Evolutionary conservation across 805 yeast species (phyloP), one percentile per base, ranked within the genome.

Genomic region (Metschnikowia chrysomelidarum): DNA sequence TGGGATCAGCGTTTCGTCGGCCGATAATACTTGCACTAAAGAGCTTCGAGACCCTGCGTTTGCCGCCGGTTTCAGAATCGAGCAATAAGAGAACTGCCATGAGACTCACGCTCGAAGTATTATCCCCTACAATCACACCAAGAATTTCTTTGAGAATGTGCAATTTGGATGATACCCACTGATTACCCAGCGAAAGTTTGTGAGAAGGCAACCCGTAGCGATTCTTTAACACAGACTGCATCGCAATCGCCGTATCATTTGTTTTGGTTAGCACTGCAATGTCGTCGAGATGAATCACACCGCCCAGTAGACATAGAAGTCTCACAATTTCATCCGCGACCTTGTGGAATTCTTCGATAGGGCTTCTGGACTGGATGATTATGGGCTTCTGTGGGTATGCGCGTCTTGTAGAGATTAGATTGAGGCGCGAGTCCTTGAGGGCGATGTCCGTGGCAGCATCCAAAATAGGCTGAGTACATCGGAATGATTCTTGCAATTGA

Each of bases 381-480:
- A 44, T 36, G 4, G 50, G 50, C 18, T 36, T 38, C 13, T 34
- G 32, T 4, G 33, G 26, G 5, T 16, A 24, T 3, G 32, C 20
- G 2, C 29, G 32, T 15, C 44, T 13, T 6, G 31, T 21, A 22
- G 41, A 40, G 8, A 17, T 11, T 6, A 52, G 34, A 2, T 19
- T 16, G 5, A 24, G 17, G 10, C 18, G 27, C 11, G 22, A 16
- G 8, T 27, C 40, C 25, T 33, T 39, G 4, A 42, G 26, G 11
- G 40, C 28, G 13, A 53, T 32, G 8, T 47, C 47, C 3, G 64
- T 54, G 0, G 83, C 69, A 1, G 71, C 62, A 2, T 62, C 44
- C 13, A 78, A 52, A 3, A 82, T 69, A 34, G 77, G 78, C 0
- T 82, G 80, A 0, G 84, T 69, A 16, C 78, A 71, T 44, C 91